Base-by-base conservation (phyloP, 129 eudicot species). In the Arctium lappa region DNA sequence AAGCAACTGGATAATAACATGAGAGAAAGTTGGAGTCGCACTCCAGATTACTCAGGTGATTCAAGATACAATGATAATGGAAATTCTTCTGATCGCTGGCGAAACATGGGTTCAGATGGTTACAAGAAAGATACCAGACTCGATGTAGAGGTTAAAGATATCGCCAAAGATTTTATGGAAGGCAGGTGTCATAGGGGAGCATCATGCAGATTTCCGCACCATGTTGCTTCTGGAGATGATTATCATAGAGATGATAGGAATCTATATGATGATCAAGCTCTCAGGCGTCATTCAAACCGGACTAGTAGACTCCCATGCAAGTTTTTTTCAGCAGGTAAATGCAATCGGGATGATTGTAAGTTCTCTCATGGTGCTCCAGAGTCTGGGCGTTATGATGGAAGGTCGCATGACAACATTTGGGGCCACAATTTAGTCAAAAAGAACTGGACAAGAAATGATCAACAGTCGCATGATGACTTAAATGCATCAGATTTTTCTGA, bases 251-350 rank as follows among this genome's bases (percentile, higher is more conserved):
- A 88, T 83, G 78, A 32, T 46, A 79, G 89, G 53, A 74, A 74
- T 89, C 69, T 66, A 22, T 69, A 85, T 37, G 65, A 60, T 76
- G 89, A 46, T 81, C 77, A 62, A 42, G 91, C 85, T 68, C 72
- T 2, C 69, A 87, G 86, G 56, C 89, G 72, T 11, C 88, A 83
- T 70, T 72, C 78, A 36, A 56, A 62, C 60, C 87, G 79, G 74
- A 83, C 65, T 74, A 88, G 82, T 79, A 91, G 85, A 71, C 40
- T 79, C 30, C 74, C 85, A 32, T 94, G 98, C 90, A 92, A 76
- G 83, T 90, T 38, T 73, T 94, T 94, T 92, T 77, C 85, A 12
- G 90, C 77, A 9, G 98, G 98, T 73, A 90, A 87, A 56, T 94
- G 98, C 73, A 75, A 85, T 34, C 85, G 95, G 62, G 91, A 86